Percentiles rank a stretch among this genome's conserved stretches.
phyloP scores from a whole-genome alignment of 1,284 basidiomycete species.

The Pterula multifida region DNA sequence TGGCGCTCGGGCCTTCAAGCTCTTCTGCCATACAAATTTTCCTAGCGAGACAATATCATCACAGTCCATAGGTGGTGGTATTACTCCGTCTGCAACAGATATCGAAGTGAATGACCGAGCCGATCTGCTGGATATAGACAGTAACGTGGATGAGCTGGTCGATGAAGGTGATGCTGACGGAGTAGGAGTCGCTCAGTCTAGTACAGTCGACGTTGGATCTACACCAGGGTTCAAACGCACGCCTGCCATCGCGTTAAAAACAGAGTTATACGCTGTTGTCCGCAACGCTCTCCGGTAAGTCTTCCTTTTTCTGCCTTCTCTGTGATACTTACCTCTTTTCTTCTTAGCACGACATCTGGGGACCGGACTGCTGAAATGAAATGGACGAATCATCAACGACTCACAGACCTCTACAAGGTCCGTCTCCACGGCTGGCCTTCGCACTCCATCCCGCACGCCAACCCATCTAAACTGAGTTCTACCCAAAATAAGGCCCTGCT shows the following conservation, averaged over 20 bases:
- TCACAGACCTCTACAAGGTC: conserved; percentile 40
- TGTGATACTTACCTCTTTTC: conserved; percentile 4
- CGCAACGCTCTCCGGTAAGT: conserved; percentile 11
- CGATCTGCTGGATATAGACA: no score
- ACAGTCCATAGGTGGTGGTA: not conserved
- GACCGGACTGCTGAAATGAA: conserved; percentile 59
- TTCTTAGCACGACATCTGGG: conserved; percentile 35
- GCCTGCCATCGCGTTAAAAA: conserved; percentile 6
- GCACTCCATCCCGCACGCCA: conserved; percentile 36
- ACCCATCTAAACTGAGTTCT: conserved; percentile 43
- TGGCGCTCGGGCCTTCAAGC: conserved; percentile 41
- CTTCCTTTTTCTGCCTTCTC: conserved; percentile 2
- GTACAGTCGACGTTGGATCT: not conserved
- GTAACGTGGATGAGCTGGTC: not conserved
- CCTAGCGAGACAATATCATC: not conserved
- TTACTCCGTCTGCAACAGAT: not conserved
- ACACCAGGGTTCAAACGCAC: not conserved
- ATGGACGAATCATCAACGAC: conserved; percentile 51
- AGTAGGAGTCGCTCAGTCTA: not conserved
- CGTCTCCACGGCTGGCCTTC: conserved; percentile 50
- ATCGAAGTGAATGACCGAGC: no score
- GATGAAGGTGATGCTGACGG: not conserved
- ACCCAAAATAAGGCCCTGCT: conserved; percentile 40
- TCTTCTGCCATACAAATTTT: conserved; percentile 3
- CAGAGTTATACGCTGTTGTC: conserved; percentile 12